Evolutionary conservation across 345 rosid species (phyloP).

Genomic region (Populus deltoides): DNA sequence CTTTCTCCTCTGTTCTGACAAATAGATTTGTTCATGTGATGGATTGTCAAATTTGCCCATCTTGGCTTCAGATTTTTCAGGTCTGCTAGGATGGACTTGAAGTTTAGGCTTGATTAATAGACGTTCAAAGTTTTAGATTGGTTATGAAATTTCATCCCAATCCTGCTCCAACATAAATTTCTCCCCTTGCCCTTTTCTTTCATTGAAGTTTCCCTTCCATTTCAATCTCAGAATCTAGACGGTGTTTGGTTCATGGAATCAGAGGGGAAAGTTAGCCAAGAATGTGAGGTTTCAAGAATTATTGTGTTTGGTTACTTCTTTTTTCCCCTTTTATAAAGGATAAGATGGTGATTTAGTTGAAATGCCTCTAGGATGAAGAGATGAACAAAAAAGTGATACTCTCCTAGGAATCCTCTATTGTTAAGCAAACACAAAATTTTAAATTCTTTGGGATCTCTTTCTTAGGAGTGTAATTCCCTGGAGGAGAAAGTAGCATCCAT

Average conservation of each 20-base stretch:
- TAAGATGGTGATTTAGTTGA: not conserved
- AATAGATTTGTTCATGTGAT: not conserved
- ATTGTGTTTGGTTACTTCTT: too few species aligned
- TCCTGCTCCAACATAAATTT: not conserved
- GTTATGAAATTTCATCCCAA: not conserved
- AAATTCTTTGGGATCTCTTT: too few species aligned
- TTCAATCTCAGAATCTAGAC: not conserved
- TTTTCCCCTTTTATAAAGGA: not conserved
- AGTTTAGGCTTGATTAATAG: not conserved
- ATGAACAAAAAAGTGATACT: not conserved
- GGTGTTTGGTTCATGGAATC: not conserved
- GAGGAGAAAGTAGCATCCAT: too few species aligned
- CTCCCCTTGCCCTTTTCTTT: not conserved
- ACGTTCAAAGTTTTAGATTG: not conserved
- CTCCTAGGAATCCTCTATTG: not conserved
- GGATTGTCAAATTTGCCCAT: not conserved
- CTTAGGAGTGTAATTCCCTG: too few species aligned
- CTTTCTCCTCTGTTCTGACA: not conserved
- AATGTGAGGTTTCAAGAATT: too few species aligned
- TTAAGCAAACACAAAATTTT: not conserved
- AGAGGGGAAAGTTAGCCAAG: too few species aligned
- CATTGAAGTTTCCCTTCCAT: not conserved
- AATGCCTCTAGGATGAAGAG: not conserved
- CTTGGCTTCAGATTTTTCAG: not conserved
- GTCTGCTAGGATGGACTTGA: not conserved